Base-by-base conservation (phyloP, 2,329 filamentous ascomycete species). In the Cladosporium phlei region DNA sequence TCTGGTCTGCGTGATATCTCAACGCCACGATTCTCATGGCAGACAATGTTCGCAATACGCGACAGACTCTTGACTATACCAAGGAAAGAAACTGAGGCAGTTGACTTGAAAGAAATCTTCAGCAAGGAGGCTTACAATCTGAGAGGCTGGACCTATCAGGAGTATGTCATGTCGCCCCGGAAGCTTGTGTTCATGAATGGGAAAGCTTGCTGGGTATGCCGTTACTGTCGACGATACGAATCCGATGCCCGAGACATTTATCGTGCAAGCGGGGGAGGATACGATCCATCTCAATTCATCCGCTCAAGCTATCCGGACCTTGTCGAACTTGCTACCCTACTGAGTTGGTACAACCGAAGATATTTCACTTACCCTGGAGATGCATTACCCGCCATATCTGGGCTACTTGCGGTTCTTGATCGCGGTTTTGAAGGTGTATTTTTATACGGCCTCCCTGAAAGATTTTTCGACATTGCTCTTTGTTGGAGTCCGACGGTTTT, bases 371-470 rank as follows among this genome's bases (percentile, higher is more conserved):
- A 9, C 29, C 2, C 3, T 3, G 29, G 17, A 32, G 29, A 32
- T n/a, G 28, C 25, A 32, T 8, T 19, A 19, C n/a, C 19, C 2
- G 38, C 24, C 10, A 3, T 43, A 3, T 2, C 16, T 3, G 16
- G 38, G 12, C 25, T 43, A 7, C 14, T 43, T 14, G n/a, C 16
- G 4, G 27, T 32, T 10, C 20, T 32, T 8, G 32, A 27, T 11
- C 38, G 38, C n/a, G 11, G 2, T 14, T 43, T 43, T 19, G 25
- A 9, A 12, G 14, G 38, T 12, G 38, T 24, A 14, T 43, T 43
- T 27, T 12, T 43, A 9, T 43, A 43, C n/a, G 38, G 25, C 4
- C 8, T 43, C 6, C 38, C 38, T 10, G 38, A 43, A 11, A 43
- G 9, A 17, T n/a, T 43, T 8, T 30, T 43, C 27, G 38, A 43